Evolutionary conservation across 352 stramenopile genomes (phyloP), one percentile per base, ranked within the genome.

Genomic region (Phytophthora cactorum): DNA sequence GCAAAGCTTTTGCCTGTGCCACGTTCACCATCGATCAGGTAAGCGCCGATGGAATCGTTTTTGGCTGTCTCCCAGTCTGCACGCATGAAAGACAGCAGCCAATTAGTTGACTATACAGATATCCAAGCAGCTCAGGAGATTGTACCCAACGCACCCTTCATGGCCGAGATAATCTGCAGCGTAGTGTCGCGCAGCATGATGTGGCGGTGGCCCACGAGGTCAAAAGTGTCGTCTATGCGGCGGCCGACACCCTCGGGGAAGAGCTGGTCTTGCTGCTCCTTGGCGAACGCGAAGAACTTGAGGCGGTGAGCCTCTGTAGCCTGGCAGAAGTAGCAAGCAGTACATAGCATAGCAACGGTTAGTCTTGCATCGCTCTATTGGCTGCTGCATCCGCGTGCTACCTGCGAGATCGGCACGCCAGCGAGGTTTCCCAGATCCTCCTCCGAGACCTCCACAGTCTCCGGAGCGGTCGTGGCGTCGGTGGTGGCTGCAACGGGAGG

Each of bases 101-200:
- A 52, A 28, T 69, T 54, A 66, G 44, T 57, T 49, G 39, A 22
- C 9, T 12, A 6, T 28, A 28, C 10, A 56, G 22, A 22, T 22
- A 22, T 22, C 22, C 22, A 22, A 22, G 32, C 15, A 66, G 27
- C 11, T 59, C 12, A 47, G 36, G 29, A 1, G 8, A 10, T 53
- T 50, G 3, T 11, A 59, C 5, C 8, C 14, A 54, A 10, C 66
- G 12, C 41, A 93, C 85, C 64, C 60, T 92, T 79, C 81, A 96
- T 92, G 41, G 65, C 49, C 32, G 72, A 82, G 44, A 96, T 83
- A 54, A 96, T 89, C 67, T 91, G 59, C 54, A 91, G 70, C 54
- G 84, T 90, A 34, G 74, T 84, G 62, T 96, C 84, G 47, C 88
- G 86, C 63, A 96, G 74, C 88, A 96, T 92, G 39, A 94, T 79